phyloP scores from a whole-genome alignment of 2,329 filamentous ascomycete genomes.

The Beauveria scarabaeidicola region DNA sequence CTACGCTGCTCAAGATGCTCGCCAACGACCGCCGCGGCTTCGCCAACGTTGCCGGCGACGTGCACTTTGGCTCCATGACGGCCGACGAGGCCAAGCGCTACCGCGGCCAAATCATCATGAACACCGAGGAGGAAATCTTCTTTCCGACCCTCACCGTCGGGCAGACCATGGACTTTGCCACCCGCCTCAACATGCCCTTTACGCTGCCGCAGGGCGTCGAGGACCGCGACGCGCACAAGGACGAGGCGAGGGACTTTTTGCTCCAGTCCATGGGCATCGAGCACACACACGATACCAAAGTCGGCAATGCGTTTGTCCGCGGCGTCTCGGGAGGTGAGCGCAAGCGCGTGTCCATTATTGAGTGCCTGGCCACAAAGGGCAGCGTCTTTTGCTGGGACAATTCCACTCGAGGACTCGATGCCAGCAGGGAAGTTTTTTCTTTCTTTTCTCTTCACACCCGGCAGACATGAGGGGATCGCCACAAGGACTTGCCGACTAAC shows the following conservation, averaged over 20 bases:
- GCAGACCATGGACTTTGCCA: slow-evolving; percentile 64
- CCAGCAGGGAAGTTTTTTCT: slow-evolving; percentile 39
- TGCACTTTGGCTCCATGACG: slow-evolving; percentile 45
- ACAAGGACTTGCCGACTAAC: not conserved
- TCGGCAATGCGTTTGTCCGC: slow-evolving; percentile 57
- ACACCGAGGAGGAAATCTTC: slow-evolving; percentile 58
- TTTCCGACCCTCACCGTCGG: slow-evolving; percentile 64
- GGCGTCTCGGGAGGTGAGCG: slow-evolving; percentile 61
- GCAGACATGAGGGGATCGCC: too few species aligned
- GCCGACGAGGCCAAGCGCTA: slow-evolving; percentile 41
- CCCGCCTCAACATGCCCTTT: slow-evolving; percentile 47
- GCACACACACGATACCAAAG: slow-evolving; percentile 56
- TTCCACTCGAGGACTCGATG: slow-evolving; percentile 56
- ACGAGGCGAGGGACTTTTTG: slow-evolving; percentile 43
- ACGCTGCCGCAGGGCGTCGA: slow-evolving; percentile 34
- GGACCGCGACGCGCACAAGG: slow-evolving; percentile 36
- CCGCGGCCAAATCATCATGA: slow-evolving; percentile 54
- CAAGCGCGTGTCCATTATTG: slow-evolving; percentile 61
- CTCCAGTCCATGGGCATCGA: slow-evolving; percentile 48
- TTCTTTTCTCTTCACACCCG: too few species aligned
- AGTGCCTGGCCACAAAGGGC: slow-evolving; percentile 49
- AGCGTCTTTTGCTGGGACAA: slow-evolving; percentile 62
- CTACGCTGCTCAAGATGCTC: slow-evolving; percentile 61
- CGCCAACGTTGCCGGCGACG: slow-evolving; percentile 47
- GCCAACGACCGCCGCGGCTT: slow-evolving; percentile 56